Evolutionary conservation across 2,329 filamentous ascomycete genomes (phyloP).

Genomic region (Arthrobotrys pseudoclavata): DNA sequence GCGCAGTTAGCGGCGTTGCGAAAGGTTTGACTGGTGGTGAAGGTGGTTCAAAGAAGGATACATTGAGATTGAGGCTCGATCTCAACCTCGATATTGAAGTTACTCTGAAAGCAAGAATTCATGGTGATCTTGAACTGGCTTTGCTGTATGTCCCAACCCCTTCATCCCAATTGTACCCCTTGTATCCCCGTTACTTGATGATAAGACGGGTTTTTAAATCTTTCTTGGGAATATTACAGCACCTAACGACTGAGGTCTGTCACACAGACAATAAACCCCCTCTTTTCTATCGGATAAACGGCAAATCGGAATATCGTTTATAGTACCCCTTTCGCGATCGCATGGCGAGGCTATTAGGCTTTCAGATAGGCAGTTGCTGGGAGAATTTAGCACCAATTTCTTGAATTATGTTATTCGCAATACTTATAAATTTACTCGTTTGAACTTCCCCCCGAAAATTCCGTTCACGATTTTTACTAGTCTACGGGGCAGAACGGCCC

Average conservation of each 20-base stretch:
- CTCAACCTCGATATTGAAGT: slow-evolving; percentile 86
- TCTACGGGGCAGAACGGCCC: not conserved
- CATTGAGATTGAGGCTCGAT: slow-evolving; percentile 79
- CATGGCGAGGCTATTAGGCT: not conserved
- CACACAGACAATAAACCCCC: slow-evolving; percentile 55
- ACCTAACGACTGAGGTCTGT: slow-evolving; percentile 57
- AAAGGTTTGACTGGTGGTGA: slow-evolving; percentile 56
- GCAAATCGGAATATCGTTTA: not conserved
- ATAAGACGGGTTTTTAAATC: slow-evolving; percentile 57
- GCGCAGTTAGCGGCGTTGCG: slow-evolving; percentile 58
- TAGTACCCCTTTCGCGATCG: not conserved
- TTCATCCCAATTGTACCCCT: slow-evolving; percentile 4
- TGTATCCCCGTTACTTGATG: slow-evolving; percentile 39
- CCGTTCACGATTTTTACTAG: not conserved
- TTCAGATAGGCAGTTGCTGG: not conserved
- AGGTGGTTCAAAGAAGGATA: slow-evolving; percentile 71
- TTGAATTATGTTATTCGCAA: not conserved
- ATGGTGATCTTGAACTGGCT: slow-evolving; percentile 84
- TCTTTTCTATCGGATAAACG: slow-evolving; percentile 2
- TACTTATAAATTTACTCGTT: not conserved
- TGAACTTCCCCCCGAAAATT: not conserved
- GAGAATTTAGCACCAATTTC: not conserved
- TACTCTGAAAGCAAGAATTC: slow-evolving; percentile 85
- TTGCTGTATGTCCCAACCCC: slow-evolving; percentile 74
- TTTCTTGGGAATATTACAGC: slow-evolving; percentile 54